These are phyloP conservation scores for Sechiopsis laciniata DNA, from an alignment of 306 rosid species.

Conservation along the genomic window DNA sequence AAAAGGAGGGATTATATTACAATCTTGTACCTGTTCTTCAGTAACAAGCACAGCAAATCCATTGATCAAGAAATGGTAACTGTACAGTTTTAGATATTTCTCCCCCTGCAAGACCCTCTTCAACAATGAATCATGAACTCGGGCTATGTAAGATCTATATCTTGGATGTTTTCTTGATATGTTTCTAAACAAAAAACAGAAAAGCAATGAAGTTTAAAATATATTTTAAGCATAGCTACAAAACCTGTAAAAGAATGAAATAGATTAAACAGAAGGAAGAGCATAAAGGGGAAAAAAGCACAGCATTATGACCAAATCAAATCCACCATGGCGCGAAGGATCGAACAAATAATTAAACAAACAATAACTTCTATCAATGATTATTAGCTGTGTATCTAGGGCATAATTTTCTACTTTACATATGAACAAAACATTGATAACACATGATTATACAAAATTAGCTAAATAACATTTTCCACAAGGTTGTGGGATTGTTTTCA, in stretches of 20 bases:
- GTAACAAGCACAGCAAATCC: conserved; percentile 88
- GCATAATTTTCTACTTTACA: background rate
- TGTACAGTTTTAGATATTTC: conserved; percentile 86
- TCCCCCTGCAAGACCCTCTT: conserved; percentile 71
- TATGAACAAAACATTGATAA: background rate
- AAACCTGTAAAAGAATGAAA: background rate
- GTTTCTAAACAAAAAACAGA: conserved; percentile 31
- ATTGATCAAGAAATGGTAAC: conserved; percentile 88
- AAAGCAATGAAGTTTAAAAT: conserved; percentile 26
- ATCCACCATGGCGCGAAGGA: background rate
- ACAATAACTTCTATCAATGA: background rate
- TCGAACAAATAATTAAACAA: background rate
- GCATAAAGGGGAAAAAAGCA: background rate
- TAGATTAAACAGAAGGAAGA: background rate
- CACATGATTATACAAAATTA: background rate
- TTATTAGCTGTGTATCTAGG: background rate
- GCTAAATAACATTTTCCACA: background rate
- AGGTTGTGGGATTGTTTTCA: conserved; percentile 3
- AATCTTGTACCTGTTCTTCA: conserved; percentile 60
- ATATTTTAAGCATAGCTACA: conserved; percentile 12
- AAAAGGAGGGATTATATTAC: background rate
- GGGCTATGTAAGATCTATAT: conserved; percentile 54
- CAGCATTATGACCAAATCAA: background rate
- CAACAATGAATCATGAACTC: conserved; percentile 81
- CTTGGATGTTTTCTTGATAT: conserved; percentile 46